These are phyloP conservation scores for Glarea lozoyensis DNA, from an alignment of 495 filamentous ascomycete genomes.

Conservation along the genomic window DNA sequence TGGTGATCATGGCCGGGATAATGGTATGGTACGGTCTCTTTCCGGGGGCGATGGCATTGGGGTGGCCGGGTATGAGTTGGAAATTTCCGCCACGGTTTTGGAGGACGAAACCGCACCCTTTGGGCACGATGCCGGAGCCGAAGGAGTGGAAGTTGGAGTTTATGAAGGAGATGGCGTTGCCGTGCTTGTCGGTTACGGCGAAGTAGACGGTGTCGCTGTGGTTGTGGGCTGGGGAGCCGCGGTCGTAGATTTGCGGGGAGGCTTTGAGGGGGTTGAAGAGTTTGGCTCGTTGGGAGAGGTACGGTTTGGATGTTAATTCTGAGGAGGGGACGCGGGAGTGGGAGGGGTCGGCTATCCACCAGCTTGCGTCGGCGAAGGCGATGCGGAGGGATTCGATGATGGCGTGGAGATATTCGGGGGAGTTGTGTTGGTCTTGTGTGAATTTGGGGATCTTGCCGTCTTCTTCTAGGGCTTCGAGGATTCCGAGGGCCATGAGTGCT, in stretches of 20 bases:
- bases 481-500: slow-evolving; percentile 86
- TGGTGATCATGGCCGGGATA: slow-evolving; percentile 86
- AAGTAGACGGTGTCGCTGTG: slow-evolving; percentile 91
- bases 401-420: slow-evolving; percentile 72
- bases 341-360: slow-evolving; percentile 83
- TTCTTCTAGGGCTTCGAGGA: slow-evolving; percentile 77
- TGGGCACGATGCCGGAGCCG: slow-evolving; percentile 79
- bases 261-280: slow-evolving; percentile 55
- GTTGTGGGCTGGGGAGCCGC: slow-evolving; percentile 60
- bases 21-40: slow-evolving; percentile 98
- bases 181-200: slow-evolving; percentile 63
- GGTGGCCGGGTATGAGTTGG: slow-evolving; percentile 53
- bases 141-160: slow-evolving; percentile 92
- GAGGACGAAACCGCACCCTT: slow-evolving; percentile 78
- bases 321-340: slow-evolving; percentile 54
- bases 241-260: slow-evolving; percentile 41
- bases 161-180: slow-evolving; percentile 93
- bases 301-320: slow-evolving; percentile 48
- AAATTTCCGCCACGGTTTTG: slow-evolving; percentile 94
- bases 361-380: slow-evolving; percentile 81
- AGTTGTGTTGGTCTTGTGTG: slow-evolving; percentile 62
- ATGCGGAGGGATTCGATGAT: slow-evolving; percentile 86
- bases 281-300: slow-evolving; percentile 60
- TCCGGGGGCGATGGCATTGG: slow-evolving; percentile 68
- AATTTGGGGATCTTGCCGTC: slow-evolving; percentile 63